Conservation (phyloP, 108 stramenopile species). For the Schizochytrium sp. region DNA sequence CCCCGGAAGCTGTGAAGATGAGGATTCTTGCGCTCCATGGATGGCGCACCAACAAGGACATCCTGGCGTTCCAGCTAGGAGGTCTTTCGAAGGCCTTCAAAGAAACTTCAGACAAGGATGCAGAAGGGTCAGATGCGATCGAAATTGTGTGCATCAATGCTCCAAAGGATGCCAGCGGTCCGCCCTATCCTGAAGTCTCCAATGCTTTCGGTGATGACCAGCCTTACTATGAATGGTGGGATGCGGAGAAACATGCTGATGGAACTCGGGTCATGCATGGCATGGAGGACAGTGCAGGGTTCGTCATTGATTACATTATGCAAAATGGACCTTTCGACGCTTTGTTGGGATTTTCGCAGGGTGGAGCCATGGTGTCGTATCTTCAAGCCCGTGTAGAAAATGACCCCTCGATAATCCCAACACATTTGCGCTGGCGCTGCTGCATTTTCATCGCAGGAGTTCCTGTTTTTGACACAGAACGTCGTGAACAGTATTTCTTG, state of each 20-base stretch:
- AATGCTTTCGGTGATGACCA: slow-evolving; percentile 14
- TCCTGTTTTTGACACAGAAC: background rate
- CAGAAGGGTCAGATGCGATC: background rate
- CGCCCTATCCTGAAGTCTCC: slow-evolving; percentile 9
- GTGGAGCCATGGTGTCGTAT: slow-evolving; percentile 15
- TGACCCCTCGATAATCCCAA: background rate
- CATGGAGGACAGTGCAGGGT: slow-evolving; percentile 32
- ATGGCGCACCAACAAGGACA: slow-evolving; percentile 54
- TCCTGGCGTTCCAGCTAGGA: slow-evolving; percentile 21
- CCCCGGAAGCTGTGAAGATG: background rate
- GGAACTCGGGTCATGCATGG: slow-evolving; percentile 1
- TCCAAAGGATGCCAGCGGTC: slow-evolving; percentile 3
- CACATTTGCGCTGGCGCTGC: slow-evolving; percentile 52
- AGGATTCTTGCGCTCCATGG: slow-evolving; percentile 27
- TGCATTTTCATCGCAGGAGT: slow-evolving; percentile 26
- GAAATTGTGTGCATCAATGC: slow-evolving; percentile 23
- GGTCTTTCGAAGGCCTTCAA: slow-evolving; percentile 9
- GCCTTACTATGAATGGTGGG: slow-evolving; percentile 55
- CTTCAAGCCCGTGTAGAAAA: slow-evolving; percentile 30
- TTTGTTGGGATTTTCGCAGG: slow-evolving; percentile 32
- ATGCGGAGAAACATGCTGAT: slow-evolving; percentile 26
- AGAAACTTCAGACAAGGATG: background rate
- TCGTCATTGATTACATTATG: slow-evolving; percentile 1
- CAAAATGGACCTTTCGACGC: slow-evolving; percentile 14
- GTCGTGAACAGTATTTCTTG: background rate